Percentiles rank a stretch among this genome's conserved stretches.
Conservation (phyloP, 2,329 filamentous ascomycete genomes). For the Microdochium nivale region DNA sequence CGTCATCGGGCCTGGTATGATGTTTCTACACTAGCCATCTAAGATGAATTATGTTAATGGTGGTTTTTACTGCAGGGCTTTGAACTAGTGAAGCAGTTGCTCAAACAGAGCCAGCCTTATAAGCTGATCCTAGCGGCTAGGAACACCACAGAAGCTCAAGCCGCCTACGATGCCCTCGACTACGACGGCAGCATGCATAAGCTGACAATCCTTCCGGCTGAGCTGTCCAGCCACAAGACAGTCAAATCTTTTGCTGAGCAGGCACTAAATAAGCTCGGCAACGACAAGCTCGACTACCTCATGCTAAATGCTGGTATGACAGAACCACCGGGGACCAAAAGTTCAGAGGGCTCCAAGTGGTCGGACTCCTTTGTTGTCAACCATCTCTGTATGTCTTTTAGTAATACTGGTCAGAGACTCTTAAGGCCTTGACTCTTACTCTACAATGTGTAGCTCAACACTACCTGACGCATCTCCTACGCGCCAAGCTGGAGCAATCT, state of each 20-base stretch:
- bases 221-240: constrained; percentile 33
- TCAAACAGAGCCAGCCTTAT: constrained; percentile 34
- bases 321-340: constrained; percentile 23
- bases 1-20: constrained; percentile 38
- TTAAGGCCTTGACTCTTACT: neutral
- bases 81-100: constrained; percentile 42
- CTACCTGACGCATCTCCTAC: constrained; percentile 40
- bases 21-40: neutral
- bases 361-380: constrained; percentile 42
- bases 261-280: constrained; percentile 30
- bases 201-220: constrained; percentile 37
- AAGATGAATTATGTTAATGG: neutral
- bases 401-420: neutral
- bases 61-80: constrained; percentile 30
- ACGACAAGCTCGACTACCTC: constrained; percentile 35
- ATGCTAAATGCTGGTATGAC: constrained; percentile 39
- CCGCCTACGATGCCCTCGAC: constrained; percentile 30
- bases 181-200: constrained; percentile 30
- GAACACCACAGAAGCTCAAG: constrained; percentile 29
- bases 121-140: constrained; percentile 40
- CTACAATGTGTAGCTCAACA: constrained; percentile 35
- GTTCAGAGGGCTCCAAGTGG: constrained; percentile 36
- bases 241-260: constrained; percentile 38
- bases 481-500: constrained; percentile 36
- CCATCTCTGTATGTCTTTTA: constrained; percentile 32